Base-by-base conservation (phyloP, 371 early-diverging fungal species). In the Mortierella sp. region DNA sequence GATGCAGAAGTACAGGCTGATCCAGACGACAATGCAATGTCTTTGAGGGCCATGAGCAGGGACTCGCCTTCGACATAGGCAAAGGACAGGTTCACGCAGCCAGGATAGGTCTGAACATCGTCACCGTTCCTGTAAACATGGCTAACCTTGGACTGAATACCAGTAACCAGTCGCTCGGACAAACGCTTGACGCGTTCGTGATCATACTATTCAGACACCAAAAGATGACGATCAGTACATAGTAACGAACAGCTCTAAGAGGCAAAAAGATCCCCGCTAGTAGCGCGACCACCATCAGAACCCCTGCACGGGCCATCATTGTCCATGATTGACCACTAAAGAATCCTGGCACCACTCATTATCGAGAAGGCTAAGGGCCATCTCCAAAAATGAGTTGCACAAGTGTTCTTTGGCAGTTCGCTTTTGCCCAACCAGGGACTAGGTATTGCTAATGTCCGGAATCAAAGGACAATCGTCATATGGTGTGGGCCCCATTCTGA, bases 21-120 rank as follows among this genome's bases (percentile, higher is more conserved):
- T 14, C 99, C 99, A 27, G 97, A 96, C 9, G 96, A 96, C 46
- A 99, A 85, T 0, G 99, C 99, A 74, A 99, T 93, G 60, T 98
- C 95, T 81, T 99, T 99, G 21, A 99, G 87, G 0, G 98, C 98
- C 99, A 99, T 99, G 57, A 99, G 82, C 45, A 99, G 89, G 1
- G 98, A 97, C 84, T 99, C 99, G 58, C 99, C 99, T 85, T 99
- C 99, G 23, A 99, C 97, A 83, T 97, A 99, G 3, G 98, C 93
- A 80, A 99, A 99, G n/a, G 98, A 98, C 52, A 99, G 83, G 80
- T 99, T 99, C 64, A 99, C 92, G 81, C 99, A 99, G 31, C 98
- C 97, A 12, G 95, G 95, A 72, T 95, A 97, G n/a, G 85, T 82
- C 16, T 86, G 78, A 21, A 86, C 86, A 14, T 91, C 86, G 67